phyloP scores from a whole-genome alignment of 352 stramenopile genomes.

The Phytophthora nicotianae region DNA sequence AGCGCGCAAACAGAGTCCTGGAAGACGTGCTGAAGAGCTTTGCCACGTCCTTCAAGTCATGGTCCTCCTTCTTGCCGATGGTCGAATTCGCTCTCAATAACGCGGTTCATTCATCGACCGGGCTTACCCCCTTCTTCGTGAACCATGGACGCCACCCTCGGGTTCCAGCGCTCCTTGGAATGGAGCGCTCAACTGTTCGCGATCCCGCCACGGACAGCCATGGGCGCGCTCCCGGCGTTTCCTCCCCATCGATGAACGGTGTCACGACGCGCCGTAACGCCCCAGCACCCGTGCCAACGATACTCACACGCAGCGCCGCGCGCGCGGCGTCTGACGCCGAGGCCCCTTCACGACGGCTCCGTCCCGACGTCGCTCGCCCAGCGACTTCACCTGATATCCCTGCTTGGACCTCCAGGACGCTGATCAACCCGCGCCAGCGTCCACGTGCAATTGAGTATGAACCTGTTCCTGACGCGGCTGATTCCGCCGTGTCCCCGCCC shows the following conservation, averaged over 20 bases:
- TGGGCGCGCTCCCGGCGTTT: background rate
- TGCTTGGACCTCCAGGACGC: background rate
- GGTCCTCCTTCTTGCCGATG: background rate
- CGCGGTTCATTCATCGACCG: background rate
- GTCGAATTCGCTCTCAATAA: background rate
- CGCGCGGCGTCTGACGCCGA: no score
- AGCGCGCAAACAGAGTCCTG: slow-evolving; percentile 18
- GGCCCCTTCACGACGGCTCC: no score
- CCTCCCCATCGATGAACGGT: background rate
- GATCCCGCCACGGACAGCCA: no score
- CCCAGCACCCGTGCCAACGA: background rate
- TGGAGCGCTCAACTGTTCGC: background rate
- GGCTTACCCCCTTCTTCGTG: background rate
- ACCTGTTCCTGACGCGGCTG: no score
- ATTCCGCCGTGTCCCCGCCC: no score
- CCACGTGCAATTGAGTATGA: no score
- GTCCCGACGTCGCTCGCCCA: no score
- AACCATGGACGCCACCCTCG: background rate
- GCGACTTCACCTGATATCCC: background rate
- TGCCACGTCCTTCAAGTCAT: background rate
- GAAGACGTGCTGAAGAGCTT: slow-evolving; percentile 29
- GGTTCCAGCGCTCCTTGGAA: background rate
- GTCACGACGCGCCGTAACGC: background rate
- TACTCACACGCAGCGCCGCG: background rate
- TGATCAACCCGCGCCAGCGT: background rate